phyloP scores from a whole-genome alignment of 139 green algal genomes.

The Chlorella sp. region DNA sequence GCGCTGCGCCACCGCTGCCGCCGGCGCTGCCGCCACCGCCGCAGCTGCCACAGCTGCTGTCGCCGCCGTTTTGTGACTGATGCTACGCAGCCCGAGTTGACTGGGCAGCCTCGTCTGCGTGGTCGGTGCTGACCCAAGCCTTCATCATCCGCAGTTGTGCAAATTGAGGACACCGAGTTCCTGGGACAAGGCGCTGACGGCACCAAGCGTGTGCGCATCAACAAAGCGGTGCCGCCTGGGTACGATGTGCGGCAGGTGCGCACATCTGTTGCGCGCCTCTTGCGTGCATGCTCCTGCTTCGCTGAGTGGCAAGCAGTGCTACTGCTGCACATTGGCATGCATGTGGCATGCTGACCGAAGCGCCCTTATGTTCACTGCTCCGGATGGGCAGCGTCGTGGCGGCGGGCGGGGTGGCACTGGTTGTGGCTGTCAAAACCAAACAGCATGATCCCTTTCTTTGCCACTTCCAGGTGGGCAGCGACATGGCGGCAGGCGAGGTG shows the following conservation, averaged over 20 bases:
- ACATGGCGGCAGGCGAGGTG: slow-evolving; percentile 74
- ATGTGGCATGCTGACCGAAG: neutral
- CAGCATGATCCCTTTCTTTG: neutral
- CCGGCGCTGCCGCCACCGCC: too few species aligned
- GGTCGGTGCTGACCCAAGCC: neutral
- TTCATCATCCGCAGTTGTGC: slow-evolving; percentile 19
- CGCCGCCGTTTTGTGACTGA: too few species aligned
- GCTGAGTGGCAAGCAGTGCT: neutral
- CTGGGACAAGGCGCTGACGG: slow-evolving; percentile 35
- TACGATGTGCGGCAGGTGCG: slow-evolving; percentile 35
- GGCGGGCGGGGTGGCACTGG: too few species aligned
- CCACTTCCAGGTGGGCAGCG: slow-evolving; percentile 63
- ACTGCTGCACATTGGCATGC: neutral
- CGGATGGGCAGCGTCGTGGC: neutral
- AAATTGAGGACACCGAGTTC: slow-evolving; percentile 84
- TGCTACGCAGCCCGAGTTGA: too few species aligned
- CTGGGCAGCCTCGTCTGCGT: too few species aligned
- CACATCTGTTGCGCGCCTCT: too few species aligned
- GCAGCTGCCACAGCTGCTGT: too few species aligned
- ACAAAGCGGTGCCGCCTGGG: slow-evolving; percentile 46
- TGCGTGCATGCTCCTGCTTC: too few species aligned
- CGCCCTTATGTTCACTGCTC: neutral
- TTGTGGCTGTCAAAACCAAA: neutral
- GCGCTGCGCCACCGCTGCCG: too few species aligned
- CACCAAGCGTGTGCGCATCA: slow-evolving; percentile 65